Base-by-base conservation (phyloP, 140 eudicot genomes). In the Erigeron philadelphicus region DNA sequence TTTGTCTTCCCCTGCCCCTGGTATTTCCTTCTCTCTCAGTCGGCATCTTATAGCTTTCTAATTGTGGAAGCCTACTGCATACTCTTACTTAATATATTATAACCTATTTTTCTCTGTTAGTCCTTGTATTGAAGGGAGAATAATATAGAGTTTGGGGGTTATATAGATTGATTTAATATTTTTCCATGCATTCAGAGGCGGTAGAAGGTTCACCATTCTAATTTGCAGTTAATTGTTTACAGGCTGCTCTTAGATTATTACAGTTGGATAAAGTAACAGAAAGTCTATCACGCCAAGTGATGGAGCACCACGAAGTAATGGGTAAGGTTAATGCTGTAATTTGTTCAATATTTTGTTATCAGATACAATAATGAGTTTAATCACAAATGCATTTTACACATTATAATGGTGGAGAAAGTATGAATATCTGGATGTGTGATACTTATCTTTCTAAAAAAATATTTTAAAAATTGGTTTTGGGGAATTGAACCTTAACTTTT, bases 281-380 rank as follows among this genome's bases (percentile, higher is more conserved):
- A 74, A 87, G 76, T 23, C 82, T 94, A 61, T 87, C 99, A 6
- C 91, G 74, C 72, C 97, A 89, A 83, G 97, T 94, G 76, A 94
- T 89, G 97, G 95, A 85, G 81, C 85, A 89, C 77, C 88, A 94
- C 59, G 99, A 94, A 87, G 95, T 81, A 82, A 94, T 94, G 99
- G 99, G 99, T 89, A 78, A 66, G 90, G 25, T 71, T 79, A 52
- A 53, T 68, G 59, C 58, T 45, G n/a, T 45, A 9, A 31, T 50
- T 9, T 72, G 46, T 42, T 48, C 43, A 61, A 55, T 12, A 52
- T 75, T 44, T 11, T 66, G 44, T 43, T 48, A 46, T 69, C 19
- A 17, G 53, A 57, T 53, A 43, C 19, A 43, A 31, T 8, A 43
- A 64, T 55, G 42, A 41, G 41, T 55, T 43, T 11, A 41, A 4